Conservation (phyloP, 2,329 filamentous ascomycete species). For the Neophaeococcomyces mojaviensis region DNA sequence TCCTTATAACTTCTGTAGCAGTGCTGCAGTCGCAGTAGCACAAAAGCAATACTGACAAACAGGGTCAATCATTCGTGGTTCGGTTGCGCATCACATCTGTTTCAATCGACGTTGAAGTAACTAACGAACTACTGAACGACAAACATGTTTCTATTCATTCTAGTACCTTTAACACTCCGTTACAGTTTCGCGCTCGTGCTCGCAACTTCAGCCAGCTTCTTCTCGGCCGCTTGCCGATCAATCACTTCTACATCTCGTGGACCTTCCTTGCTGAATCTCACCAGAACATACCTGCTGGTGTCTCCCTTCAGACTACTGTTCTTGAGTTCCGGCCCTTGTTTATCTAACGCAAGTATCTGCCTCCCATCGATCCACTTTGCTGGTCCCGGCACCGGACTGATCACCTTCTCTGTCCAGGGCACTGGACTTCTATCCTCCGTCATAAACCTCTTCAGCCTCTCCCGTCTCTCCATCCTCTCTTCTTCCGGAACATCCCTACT, state of each 20-base stretch:
- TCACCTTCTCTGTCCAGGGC: conserved; percentile 42
- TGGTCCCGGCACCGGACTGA: conserved; percentile 36
- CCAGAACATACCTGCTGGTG: conserved; percentile 48
- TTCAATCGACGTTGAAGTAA: too few relatives aligned
- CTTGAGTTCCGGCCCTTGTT: conserved; percentile 50
- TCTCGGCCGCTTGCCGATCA: conserved; percentile 37
- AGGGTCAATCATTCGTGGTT: too few relatives aligned
- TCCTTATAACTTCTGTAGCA: too few relatives aligned
- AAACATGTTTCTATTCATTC: too few relatives aligned
- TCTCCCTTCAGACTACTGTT: conserved; percentile 41
- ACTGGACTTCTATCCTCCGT: conserved; percentile 33
- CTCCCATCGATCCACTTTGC: conserved; percentile 37
- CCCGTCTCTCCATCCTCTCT: conserved; percentile 29
- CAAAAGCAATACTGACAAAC: too few relatives aligned
- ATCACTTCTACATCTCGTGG: conserved; percentile 49
- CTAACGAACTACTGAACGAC: too few relatives aligned
- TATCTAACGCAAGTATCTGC: conserved; percentile 46
- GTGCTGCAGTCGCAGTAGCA: too few relatives aligned
- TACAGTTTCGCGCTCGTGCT: conserved; percentile 22
- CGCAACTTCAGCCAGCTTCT: conserved; percentile 31
- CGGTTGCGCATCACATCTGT: too few relatives aligned
- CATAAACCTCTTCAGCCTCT: conserved; percentile 42
- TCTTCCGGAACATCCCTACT: conserved; percentile 7
- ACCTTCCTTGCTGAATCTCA: conserved; percentile 50
- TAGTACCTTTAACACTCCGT: neutral